Base-by-base conservation (phyloP, 495 filamentous ascomycete species). In the Penicillium maclennaniae region DNA sequence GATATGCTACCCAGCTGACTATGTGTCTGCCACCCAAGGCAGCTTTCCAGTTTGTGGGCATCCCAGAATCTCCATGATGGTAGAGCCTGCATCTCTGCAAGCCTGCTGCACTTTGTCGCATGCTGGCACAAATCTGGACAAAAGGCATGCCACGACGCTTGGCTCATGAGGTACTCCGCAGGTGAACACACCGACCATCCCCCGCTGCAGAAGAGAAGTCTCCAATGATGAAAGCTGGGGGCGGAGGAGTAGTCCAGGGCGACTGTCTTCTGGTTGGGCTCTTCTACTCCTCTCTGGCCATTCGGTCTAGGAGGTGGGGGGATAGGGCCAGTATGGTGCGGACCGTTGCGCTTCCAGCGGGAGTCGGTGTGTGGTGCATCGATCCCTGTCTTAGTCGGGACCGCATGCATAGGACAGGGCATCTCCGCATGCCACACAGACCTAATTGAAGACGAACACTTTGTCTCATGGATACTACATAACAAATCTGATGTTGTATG, bases 361-460 rank as follows among this genome's bases (percentile, higher is more conserved):
- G 45, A 41, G 20, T 52, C 31, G 43, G 43, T 47, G 39, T 50
- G 44, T 47, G 48, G 43, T 45, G 43, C n/a, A 17, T 51, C 19
- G 39, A 59, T 55, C 56, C 56, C 49, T 53, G 56, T 55, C 37
- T 52, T 44, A 44, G 39, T 60, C 49, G 56, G 60, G 60, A 63
- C 49, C 45, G 37, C 60, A 63, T 63, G 53, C 60, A 55, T 62
- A 43, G 45, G 49, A 49, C 59, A 54, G 44, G 56, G 60, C 53
- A 55, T 62, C 55, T 63, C 51, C 43, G 48, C 48, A 53, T 44
- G n/a, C 41, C 38, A 55, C 45, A 38, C 38, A 45, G 25, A 12
- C 45, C 48, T 45, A 42, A 53, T 42, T 41, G 47, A 38, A 44
- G 42, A 21, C 20, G 39, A 21, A 42, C n/a, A 4, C 19, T 6